Evolutionary conservation across 768 basidiomycete genomes (phyloP).

Genomic region (Pleurotus tuber-regium): DNA sequence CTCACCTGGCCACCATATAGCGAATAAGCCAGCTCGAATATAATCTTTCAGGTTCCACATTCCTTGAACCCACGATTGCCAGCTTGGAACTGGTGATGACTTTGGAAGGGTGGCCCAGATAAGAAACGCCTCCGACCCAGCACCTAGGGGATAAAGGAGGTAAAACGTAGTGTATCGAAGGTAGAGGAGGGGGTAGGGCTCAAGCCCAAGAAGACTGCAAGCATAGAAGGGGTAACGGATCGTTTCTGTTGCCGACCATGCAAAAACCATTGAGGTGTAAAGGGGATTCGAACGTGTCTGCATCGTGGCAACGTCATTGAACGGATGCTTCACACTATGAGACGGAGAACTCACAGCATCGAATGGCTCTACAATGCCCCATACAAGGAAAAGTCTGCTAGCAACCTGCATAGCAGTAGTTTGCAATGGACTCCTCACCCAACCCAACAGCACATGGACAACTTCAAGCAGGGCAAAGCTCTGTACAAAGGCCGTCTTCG

Average conservation of each 20-base stretch:
- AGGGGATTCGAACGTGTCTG: conserved; percentile 72
- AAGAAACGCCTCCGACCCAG: conserved; percentile 85
- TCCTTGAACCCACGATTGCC: conserved; percentile 37
- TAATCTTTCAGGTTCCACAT: conserved; percentile 59
- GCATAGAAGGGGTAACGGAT: conserved; percentile 92
- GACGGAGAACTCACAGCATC: conserved; percentile 43
- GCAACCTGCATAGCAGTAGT: conserved; percentile 82
- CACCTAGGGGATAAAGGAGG: conserved; percentile 90
- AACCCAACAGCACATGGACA: conserved; percentile 72
- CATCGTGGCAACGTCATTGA: conserved; percentile 2
- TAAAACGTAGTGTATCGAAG: conserved; percentile 93
- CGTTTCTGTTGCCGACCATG: conserved; percentile 91
- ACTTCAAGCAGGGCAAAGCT: conserved; percentile 83
- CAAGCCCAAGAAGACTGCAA: conserved; percentile 53
- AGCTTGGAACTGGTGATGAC: conserved; percentile 40
- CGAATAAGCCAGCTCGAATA: conserved; percentile 57
- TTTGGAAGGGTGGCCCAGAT: conserved; percentile 73
- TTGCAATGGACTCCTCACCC: conserved; percentile 72
- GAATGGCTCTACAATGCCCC: conserved; percentile 74
- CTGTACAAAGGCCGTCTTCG: conserved; percentile 70
- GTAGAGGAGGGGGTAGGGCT: conserved; percentile 54
- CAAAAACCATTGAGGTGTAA: conserved; percentile 88
- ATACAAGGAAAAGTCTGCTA: conserved; percentile 79
- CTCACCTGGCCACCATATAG: conserved; percentile 87
- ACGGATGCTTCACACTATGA: not conserved